Percentiles rank a stretch among this genome's conserved stretches.
Evolutionary conservation across 1,284 basidiomycete species (phyloP).

Genomic region (Singerocomus inundabilis): DNA sequence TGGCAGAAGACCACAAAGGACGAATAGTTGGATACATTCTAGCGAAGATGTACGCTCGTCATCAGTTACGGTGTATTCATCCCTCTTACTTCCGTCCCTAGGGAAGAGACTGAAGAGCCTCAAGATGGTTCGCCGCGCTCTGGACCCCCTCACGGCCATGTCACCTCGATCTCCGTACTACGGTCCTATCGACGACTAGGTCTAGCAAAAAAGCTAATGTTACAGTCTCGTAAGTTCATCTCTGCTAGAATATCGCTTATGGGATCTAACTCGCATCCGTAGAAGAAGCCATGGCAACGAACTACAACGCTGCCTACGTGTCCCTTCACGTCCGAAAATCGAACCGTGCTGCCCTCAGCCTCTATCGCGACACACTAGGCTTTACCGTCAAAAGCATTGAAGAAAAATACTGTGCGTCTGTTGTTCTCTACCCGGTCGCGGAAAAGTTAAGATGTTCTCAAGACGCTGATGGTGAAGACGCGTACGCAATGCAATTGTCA

Average conservation of each 20-base stretch:
- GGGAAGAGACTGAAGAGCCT: conserved; percentile 41
- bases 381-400: conserved; percentile 87
- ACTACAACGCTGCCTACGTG: conserved; percentile 84
- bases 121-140: conserved; percentile 23
- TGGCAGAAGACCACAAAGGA: conserved; percentile 92
- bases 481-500: conserved; percentile 81
- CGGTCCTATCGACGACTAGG: conserved; percentile 87
- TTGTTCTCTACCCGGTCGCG: not conserved
- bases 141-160: conserved; percentile 81
- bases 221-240: conserved; percentile 76
- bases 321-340: conserved; percentile 92
- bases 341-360: conserved; percentile 83
- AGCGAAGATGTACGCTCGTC: conserved; percentile 81
- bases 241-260: not conserved
- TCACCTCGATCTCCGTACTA: conserved; percentile 94
- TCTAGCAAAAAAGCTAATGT: conserved; percentile 91
- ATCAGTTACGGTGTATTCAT: not conserved
- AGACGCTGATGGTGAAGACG: conserved; percentile 94
- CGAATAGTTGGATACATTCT: conserved; percentile 96
- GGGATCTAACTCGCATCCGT: conserved; percentile 11
- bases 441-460: conserved; percentile 10
- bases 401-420: conserved; percentile 79
- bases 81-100: conserved; percentile 31
- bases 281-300: conserved; percentile 90
- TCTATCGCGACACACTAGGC: conserved; percentile 89